Conservation (phyloP, 1,139 yeast genomes). For the Scheffersomyces parashehatae region DNA sequence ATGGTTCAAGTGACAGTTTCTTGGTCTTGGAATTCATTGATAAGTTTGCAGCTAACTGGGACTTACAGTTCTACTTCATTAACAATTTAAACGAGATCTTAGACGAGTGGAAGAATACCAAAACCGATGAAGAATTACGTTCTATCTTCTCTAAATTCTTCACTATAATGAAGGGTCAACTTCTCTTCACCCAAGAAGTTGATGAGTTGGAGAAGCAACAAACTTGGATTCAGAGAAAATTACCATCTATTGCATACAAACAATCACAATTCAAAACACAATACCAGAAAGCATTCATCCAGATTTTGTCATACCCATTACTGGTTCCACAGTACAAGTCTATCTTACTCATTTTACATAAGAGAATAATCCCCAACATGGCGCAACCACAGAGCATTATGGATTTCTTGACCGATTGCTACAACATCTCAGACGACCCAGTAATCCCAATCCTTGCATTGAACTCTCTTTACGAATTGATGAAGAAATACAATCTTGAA, state of each 20-base stretch:
- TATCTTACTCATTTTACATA: slow-evolving; percentile 70
- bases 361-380: slow-evolving; percentile 79
- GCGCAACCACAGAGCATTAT: slow-evolving; percentile 78
- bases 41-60: slow-evolving; percentile 56
- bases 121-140: slow-evolving; percentile 18
- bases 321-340: slow-evolving; percentile 67
- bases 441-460: slow-evolving; percentile 78
- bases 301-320: slow-evolving; percentile 51
- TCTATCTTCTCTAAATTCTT: slow-evolving; percentile 39
- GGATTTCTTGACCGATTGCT: slow-evolving; percentile 93
- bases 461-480: slow-evolving; percentile 84
- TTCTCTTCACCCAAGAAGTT: slow-evolving; percentile 22
- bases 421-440: slow-evolving; percentile 60
- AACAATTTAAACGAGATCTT: slow-evolving; percentile 29
- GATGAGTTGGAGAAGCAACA: slow-evolving; percentile 35
- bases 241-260: slow-evolving; percentile 59
- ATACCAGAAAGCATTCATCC: slow-evolving; percentile 70
- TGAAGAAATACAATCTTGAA: slow-evolving; percentile 81
- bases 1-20: slow-evolving; percentile 54
- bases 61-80: slow-evolving; percentile 66
- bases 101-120: slow-evolving; percentile 20
- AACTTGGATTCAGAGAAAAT: slow-evolving; percentile 35
- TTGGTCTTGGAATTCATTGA: slow-evolving; percentile 61
- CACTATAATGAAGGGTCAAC: slow-evolving; percentile 35
- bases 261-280: slow-evolving; percentile 58